These are phyloP conservation scores for Musa troglodytarum DNA, from an alignment of 176 grass and related monocot species.

Conservation along the genomic window DNA sequence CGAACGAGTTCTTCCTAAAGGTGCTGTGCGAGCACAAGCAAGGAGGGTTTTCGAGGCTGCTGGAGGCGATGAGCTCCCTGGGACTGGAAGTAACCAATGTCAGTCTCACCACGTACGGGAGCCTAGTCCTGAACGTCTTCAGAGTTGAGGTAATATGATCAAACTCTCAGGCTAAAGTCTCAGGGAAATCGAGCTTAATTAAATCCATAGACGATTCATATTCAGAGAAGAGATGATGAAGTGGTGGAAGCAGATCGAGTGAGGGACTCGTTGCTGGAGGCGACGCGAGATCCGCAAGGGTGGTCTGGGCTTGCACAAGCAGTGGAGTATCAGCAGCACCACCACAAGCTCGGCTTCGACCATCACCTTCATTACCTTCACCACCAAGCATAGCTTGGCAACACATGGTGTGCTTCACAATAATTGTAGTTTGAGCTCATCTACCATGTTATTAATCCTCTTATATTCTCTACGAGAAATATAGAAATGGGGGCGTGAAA, in stretches of 20 bases:
- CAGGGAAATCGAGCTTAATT: neutral
- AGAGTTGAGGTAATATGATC: conserved; percentile 39
- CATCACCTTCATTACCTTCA: neutral
- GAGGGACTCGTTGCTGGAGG: conserved; percentile 70
- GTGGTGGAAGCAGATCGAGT: conserved; percentile 63
- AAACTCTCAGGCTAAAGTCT: neutral
- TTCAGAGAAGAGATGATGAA: conserved; percentile 62
- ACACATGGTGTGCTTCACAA: neutral
- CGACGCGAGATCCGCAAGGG: conserved; percentile 46
- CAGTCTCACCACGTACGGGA: conserved; percentile 59
- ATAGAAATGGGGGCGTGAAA: too few species aligned
- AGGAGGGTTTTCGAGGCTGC: conserved; percentile 52
- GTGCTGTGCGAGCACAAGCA: conserved; percentile 59
- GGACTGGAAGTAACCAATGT: conserved; percentile 73
- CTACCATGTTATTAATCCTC: neutral
- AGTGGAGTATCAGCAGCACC: neutral
- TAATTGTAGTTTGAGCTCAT: neutral
- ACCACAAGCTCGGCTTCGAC: too few species aligned
- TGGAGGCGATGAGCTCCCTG: conserved; percentile 55
- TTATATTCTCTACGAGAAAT: neutral
- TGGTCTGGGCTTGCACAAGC: conserved; percentile 21
- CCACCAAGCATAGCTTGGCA: neutral
- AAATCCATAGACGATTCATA: too few species aligned
- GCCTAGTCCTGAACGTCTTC: conserved; percentile 75
- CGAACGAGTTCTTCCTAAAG: conserved; percentile 83